These are phyloP conservation scores for Solanum tarijense DNA, from an alignment of 257 asterid genomes.

Conservation along the genomic window DNA sequence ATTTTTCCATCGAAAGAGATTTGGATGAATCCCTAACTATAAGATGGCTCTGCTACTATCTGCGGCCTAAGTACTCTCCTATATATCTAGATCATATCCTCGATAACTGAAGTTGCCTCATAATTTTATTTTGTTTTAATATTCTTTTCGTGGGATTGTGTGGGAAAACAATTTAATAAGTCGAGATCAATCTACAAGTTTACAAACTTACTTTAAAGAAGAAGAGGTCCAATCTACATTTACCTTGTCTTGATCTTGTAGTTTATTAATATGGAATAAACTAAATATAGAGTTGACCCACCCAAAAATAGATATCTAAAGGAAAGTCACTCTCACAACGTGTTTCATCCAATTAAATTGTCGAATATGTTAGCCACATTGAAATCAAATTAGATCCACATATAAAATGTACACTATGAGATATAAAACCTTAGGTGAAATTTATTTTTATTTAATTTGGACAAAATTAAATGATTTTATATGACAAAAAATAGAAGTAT, in stretches of 20 bases:
- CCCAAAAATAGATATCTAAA: neutral
- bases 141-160: neutral
- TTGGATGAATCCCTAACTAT: too few species aligned
- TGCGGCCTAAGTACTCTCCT: neutral
- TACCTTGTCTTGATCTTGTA: neutral
- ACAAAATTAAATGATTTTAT: too few species aligned
- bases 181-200: neutral
- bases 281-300: neutral
- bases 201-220: neutral
- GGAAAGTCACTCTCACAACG: neutral
- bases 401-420: neutral
- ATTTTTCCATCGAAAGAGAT: too few species aligned
- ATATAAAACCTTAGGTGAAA: neutral
- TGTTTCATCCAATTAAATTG: neutral
- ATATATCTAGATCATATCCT: neutral
- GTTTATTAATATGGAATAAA: neutral
- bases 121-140: neutral
- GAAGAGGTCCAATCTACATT: neutral
- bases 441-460: neutral
- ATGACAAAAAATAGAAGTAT: too few species aligned
- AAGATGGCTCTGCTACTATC: too few species aligned
- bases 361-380: neutral
- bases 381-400: neutral
- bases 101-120: neutral
- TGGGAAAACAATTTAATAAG: neutral